These are phyloP conservation scores for Fusarium concolor DNA, from an alignment of 2,329 filamentous ascomycete genomes.

Conservation along the genomic window DNA sequence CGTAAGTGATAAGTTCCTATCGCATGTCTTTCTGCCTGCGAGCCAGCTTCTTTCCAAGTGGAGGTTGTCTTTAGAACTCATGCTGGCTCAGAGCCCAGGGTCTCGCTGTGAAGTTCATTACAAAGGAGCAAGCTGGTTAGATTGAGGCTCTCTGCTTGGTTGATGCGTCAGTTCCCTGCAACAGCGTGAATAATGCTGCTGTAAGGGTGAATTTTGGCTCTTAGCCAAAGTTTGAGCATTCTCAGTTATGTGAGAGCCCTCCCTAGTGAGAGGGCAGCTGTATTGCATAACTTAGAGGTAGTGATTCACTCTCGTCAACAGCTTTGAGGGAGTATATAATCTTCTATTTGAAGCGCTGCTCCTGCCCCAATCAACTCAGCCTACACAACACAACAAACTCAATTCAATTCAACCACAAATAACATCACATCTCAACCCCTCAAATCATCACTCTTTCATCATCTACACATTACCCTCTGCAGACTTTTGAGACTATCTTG, in stretches of 20 bases:
- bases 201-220: background rate
- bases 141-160: background rate
- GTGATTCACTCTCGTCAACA: constrained; percentile 32
- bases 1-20: constrained; percentile 70
- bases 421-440: background rate
- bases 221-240: background rate
- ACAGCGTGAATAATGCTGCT: background rate
- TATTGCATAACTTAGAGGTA: background rate
- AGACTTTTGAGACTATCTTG: background rate
- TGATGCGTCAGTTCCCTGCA: background rate
- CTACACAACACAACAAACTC: constrained; percentile 1
- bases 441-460: background rate
- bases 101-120: background rate
- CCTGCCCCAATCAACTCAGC: background rate
- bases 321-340: constrained; percentile 26
- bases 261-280: constrained; percentile 18
- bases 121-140: background rate
- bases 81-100: background rate
- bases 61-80: constrained; percentile 2
- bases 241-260: background rate
- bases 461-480: background rate
- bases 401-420: background rate
- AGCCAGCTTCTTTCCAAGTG: constrained; percentile 17
- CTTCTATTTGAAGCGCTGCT: background rate
- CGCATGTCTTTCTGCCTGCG: background rate